Percentiles rank a stretch among this genome's conserved stretches.
Conservation (phyloP, 2,329 filamentous ascomycete species). For the Ploettnerulaceae sp. region DNA sequence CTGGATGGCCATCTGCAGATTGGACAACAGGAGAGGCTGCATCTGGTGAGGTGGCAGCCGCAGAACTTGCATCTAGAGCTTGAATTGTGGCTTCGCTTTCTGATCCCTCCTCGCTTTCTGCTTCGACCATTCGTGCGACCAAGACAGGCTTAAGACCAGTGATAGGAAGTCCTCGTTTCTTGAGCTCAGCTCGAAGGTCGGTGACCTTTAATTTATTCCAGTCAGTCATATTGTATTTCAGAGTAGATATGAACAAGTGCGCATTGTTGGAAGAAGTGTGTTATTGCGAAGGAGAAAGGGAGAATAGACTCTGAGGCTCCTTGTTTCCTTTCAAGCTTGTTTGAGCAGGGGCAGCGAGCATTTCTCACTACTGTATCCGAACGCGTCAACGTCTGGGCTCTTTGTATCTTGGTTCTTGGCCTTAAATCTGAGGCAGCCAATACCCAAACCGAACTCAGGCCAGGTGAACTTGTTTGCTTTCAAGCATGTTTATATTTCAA, state of each 20-base stretch:
- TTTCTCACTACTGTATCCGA: neutral
- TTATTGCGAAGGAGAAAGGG: neutral
- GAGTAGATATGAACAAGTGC: constrained; percentile 11
- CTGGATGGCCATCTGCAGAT: constrained; percentile 11
- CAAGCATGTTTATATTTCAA: neutral
- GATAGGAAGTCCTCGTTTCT: constrained; percentile 62
- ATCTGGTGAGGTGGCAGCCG: constrained; percentile 25
- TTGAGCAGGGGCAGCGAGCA: no score
- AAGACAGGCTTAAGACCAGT: constrained; percentile 69
- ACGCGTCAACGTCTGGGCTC: neutral
- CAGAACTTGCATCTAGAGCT: constrained; percentile 21
- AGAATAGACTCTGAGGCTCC: neutral
- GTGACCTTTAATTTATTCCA: constrained; percentile 63
- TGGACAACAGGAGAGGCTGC: constrained; percentile 20
- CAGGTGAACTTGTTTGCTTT: neutral
- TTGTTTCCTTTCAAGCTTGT: neutral
- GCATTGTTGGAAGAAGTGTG: constrained; percentile 14
- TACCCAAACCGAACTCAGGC: no score
- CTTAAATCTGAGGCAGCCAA: neutral
- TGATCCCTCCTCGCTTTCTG: constrained; percentile 36
- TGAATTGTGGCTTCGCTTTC: constrained; percentile 32
- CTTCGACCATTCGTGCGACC: constrained; percentile 55
- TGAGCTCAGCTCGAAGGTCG: constrained; percentile 71
- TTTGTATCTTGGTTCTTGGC: neutral
- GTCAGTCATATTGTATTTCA: constrained; percentile 41